phyloP scores from a whole-genome alignment of 768 basidiomycete genomes.

The Termitomyces bulborhizus region DNA sequence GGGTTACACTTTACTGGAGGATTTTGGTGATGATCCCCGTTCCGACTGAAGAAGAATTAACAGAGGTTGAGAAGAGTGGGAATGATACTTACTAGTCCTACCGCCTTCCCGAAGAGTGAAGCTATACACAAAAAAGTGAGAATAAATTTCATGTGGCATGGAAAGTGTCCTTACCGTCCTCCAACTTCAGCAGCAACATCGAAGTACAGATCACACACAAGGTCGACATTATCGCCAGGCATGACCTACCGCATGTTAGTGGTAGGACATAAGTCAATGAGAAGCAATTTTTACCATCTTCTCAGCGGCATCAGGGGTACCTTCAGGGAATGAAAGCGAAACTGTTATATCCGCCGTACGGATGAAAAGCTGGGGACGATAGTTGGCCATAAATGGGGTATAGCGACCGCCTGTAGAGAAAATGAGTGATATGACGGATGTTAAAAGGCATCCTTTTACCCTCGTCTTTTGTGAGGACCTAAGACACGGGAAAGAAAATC shows the following conservation, averaged over 20 bases:
- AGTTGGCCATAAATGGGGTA: slow-evolving; percentile 90
- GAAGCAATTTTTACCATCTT: slow-evolving; percentile 61
- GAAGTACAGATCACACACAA: slow-evolving; percentile 75
- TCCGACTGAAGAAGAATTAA: slow-evolving; percentile 51
- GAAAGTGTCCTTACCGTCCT: slow-evolving; percentile 42
- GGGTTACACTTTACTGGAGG: slow-evolving; percentile 28
- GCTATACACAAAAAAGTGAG: slow-evolving; percentile 17
- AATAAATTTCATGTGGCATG: not conserved
- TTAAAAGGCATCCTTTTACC: slow-evolving; percentile 25
- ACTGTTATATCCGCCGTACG: slow-evolving; percentile 94
- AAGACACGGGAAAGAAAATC: not conserved
- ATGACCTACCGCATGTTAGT: slow-evolving; percentile 52
- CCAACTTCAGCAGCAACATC: slow-evolving; percentile 90
- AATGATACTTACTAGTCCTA: slow-evolving; percentile 66
- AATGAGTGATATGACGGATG: slow-evolving; percentile 6
- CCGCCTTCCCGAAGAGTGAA: slow-evolving; percentile 96
- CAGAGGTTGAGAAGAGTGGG: not conserved
- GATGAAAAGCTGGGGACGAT: slow-evolving; percentile 92
- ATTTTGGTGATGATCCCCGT: slow-evolving; percentile 94
- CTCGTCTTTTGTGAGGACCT: slow-evolving; percentile 87
- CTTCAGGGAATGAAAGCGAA: slow-evolving; percentile 79
- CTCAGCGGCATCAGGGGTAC: slow-evolving; percentile 71
- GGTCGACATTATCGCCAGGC: slow-evolving; percentile 97
- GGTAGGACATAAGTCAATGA: not conserved
- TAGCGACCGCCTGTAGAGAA: slow-evolving; percentile 58